These are phyloP conservation scores for Penicillium arizonense DNA, from an alignment of 495 filamentous ascomycete species.

Conservation along the genomic window DNA sequence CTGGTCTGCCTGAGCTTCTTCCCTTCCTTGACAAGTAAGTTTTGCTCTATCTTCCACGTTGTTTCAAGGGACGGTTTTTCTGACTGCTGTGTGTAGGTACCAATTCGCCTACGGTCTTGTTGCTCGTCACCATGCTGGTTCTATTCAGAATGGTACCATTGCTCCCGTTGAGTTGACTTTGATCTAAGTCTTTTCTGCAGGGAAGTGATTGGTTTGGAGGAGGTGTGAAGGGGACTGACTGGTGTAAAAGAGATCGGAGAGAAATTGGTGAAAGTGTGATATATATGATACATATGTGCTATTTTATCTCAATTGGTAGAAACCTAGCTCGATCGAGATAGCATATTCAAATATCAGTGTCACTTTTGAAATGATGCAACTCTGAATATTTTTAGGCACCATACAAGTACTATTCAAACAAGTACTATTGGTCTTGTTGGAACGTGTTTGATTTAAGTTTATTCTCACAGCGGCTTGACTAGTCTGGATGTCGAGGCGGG, in stretches of 20 bases:
- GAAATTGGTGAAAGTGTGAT: not conserved
- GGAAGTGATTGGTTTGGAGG: not conserved
- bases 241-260: not conserved
- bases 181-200: slow-evolving; percentile 12
- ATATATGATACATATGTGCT: no score
- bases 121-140: slow-evolving; percentile 47
- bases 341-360: not conserved
- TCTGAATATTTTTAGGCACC: not conserved
- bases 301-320: no score
- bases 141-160: slow-evolving; percentile 48
- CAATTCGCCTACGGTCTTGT: slow-evolving; percentile 48
- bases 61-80: not conserved
- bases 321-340: no score
- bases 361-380: not conserved
- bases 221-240: not conserved
- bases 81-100: slow-evolving; percentile 20
- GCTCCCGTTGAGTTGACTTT: slow-evolving; percentile 28
- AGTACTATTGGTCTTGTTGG: no score
- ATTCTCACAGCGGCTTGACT: no score
- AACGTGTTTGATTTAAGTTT: no score
- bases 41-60: not conserved
- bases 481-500: no score
- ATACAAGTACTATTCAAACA: no score
- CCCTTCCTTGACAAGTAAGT: slow-evolving; percentile 64
- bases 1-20: slow-evolving; percentile 61